Evolutionary conservation across 805 yeast species (phyloP), one percentile per base, ranked within the genome.

Genomic region (Candida saitoana): DNA sequence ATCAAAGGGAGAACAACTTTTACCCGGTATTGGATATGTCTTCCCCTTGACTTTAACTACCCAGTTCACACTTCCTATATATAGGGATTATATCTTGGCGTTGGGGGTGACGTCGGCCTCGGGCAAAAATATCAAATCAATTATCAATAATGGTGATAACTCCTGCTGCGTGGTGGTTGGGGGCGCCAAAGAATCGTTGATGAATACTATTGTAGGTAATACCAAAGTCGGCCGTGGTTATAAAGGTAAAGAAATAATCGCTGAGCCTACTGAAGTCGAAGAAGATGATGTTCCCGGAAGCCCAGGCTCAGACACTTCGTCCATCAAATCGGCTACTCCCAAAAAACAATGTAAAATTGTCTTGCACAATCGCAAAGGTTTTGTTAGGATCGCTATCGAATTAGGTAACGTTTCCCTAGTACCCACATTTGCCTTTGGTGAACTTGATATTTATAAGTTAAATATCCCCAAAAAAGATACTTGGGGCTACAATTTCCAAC

Each of bases 81-180:
- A 87, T 56, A 72, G 97, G 41, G 98, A 93, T 53, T 91, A 91
- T 55, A 62, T 93, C 14, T 61, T 88, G 59, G 73, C 87, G 1
- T 60, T 89, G 18, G 98, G 98, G 0, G 74, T 88, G 16, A 84
- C 95, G 2, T 80, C 96, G 7, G 97, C 95, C 1, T 79, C 89
- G 0, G 82, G 80, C 41, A 69, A 67, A 36, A 88, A 90, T 49
- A 84, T 93, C 35, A 64, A 76, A 46, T 73, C 81, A 18, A 69
- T 87, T 19, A 70, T 93, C 37, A 63, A 59, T 40, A 75, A 79
- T 43, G 74, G 74, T 12, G 79, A 83, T 49, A 82, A 79, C 51
- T 85, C 95, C 2, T 84, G 90, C 9, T 85, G 91, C 47, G 82
- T 93, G 44, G 98, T 93, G 1, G 82, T 93, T 18, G 99, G 99